Percentiles rank a stretch among this genome's conserved stretches.
Evolutionary conservation across 2,329 filamentous ascomycete genomes (phyloP).

Genomic region (Talaromyces piceae): DNA sequence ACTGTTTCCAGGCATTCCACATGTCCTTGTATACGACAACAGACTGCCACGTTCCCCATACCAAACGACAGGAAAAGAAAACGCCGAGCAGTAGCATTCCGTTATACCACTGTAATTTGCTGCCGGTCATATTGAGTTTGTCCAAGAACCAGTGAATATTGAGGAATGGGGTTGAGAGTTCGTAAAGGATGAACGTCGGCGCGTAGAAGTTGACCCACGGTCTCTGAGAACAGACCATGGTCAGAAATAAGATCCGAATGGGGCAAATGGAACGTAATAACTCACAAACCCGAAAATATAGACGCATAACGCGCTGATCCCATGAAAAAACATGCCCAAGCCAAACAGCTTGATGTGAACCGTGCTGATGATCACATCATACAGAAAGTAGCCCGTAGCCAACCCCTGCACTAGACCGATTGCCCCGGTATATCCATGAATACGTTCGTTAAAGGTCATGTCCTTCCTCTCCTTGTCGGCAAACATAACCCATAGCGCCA

Average conservation of each 20-base stretch:
- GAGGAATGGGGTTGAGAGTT: slow-evolving; percentile 58
- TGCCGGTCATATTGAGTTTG: slow-evolving; percentile 58
- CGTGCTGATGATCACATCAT: slow-evolving; percentile 53
- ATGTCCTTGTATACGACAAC: slow-evolving; percentile 54
- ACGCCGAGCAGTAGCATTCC: slow-evolving; percentile 51
- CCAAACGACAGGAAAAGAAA: slow-evolving; percentile 55
- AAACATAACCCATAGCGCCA: slow-evolving; percentile 53
- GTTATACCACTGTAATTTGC: slow-evolving; percentile 55
- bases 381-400: slow-evolving; percentile 58
- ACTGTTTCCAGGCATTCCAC: slow-evolving; percentile 44
- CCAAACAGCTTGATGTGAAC: slow-evolving; percentile 53
- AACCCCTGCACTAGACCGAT: slow-evolving; percentile 53
- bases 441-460: slow-evolving; percentile 46
- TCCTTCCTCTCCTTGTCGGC: slow-evolving; percentile 48
- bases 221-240: slow-evolving; percentile 35
- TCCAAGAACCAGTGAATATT: slow-evolving; percentile 67
- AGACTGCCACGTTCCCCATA: slow-evolving; percentile 57
- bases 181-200: slow-evolving; percentile 60
- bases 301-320: slow-evolving; percentile 52
- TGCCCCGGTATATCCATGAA: slow-evolving; percentile 56
- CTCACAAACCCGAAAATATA: slow-evolving; percentile 59
- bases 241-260: background rate
- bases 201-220: slow-evolving; percentile 61
- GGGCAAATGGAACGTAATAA: slow-evolving; percentile 17
- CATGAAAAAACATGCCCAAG: slow-evolving; percentile 55